Base-by-base conservation (phyloP, 1,284 basidiomycete species). In the Irpex sp. region DNA sequence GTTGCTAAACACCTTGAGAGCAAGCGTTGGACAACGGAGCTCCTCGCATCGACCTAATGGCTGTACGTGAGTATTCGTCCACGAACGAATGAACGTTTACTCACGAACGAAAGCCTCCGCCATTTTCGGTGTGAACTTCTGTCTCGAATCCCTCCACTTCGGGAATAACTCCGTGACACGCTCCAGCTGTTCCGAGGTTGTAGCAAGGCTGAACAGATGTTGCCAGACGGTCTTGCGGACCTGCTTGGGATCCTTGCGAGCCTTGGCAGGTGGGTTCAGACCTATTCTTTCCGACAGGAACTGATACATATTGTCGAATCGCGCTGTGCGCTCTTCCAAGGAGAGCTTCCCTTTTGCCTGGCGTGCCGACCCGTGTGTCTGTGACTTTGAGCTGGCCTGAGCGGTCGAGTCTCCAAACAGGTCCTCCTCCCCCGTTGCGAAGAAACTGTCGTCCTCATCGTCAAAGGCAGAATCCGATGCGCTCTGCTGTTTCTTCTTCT, bases 1-100 rank as follows among this genome's bases (percentile, higher is more conserved):
- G 70, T 88, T 75, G 31, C 84, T 82, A 70, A 87, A 88, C 15
- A 89, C 82, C 11, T 79, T 75, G 15, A 91, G 75, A 4, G 87
- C 86, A 47, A 88, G 78, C 37, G 76, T 69, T 0, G 85, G 83
- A 65, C 83, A 84, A 2, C 75, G 70, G 2, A 89, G 79, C 66
- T 86, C 79, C 62, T 81, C 77, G 60, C 86, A 88, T 8, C 87
- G 86, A 54, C 81, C 88, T 57, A 37, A 52, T 37, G 57, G 13
- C 47, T 5, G 38, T 36, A 40, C 38, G 21, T 49, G 21, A 52
- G 17, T 84, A 21, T 21, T n/a, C 7, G 8, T 19, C 49, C 17
- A 8, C 11, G 17, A 17, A 17, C 7, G 13, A 8, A 51, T 8
- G 19, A 51, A n/a, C 13, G 8, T 21, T n/a, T 8, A 51, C 85